Evolutionary conservation across 1,284 basidiomycete species (phyloP).

Genomic region (Phlebopus sp.): DNA sequence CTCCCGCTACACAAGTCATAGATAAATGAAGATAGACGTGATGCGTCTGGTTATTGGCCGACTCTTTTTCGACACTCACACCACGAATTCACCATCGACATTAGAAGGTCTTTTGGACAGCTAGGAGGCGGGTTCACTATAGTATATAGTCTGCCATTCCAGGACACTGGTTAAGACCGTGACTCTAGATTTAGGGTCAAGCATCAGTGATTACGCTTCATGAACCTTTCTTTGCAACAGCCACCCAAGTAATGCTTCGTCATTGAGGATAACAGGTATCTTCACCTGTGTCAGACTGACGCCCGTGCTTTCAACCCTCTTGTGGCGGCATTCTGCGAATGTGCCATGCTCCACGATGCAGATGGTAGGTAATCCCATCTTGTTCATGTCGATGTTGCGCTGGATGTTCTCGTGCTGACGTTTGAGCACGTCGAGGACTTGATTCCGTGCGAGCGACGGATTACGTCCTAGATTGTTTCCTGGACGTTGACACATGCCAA

Average conservation of each 20-base stretch:
- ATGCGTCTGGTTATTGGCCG: no score
- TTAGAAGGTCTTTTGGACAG: no score
- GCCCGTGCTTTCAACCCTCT: not conserved
- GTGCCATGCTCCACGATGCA: constrained; percentile 2
- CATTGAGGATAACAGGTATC: not conserved
- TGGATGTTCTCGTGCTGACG: not conserved
- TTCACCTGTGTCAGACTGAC: not conserved
- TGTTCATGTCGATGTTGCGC: not conserved
- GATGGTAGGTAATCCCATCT: constrained; percentile 1
- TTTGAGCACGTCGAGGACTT: constrained; percentile 1
- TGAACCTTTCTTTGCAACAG: no score
- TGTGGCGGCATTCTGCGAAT: constrained; percentile 1
- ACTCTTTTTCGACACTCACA: no score
- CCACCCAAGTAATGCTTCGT: not conserved
- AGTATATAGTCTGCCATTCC: no score
- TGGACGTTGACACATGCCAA: not conserved
- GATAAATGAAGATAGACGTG: no score
- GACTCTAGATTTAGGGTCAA: no score
- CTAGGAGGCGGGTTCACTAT: no score
- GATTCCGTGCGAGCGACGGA: not conserved
- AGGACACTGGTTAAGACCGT: no score
- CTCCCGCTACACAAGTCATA: no score
- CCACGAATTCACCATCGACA: no score
- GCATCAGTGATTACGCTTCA: no score
- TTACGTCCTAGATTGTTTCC: not conserved